Percentiles rank a stretch among this genome's conserved stretches.
Evolutionary conservation across 1,284 basidiomycete species (phyloP).

Genomic region (Melampsora medusae): DNA sequence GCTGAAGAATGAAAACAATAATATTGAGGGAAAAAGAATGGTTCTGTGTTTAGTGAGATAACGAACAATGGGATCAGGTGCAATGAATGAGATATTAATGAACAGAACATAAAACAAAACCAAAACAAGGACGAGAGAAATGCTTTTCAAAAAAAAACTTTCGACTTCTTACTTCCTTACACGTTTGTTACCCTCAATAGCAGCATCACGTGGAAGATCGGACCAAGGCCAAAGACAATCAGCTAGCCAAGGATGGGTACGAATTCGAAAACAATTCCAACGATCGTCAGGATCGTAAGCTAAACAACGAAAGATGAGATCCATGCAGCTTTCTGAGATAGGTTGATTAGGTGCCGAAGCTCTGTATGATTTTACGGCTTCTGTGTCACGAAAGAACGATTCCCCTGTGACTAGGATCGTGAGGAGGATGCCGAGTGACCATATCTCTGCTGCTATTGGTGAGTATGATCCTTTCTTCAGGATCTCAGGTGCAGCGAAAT

Average conservation of each 20-base stretch:
- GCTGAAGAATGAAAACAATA: no score
- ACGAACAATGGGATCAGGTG: no score
- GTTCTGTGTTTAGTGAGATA: no score
- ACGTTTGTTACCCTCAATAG: constrained; percentile 5
- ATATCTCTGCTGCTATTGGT: constrained; percentile 52
- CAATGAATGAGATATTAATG: no score
- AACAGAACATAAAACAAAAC: no score
- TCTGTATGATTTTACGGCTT: constrained; percentile 33
- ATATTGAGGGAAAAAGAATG: no score
- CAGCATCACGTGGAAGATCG: constrained; percentile 26
- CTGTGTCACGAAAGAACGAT: constrained; percentile 35
- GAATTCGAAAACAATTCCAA: constrained; percentile 42
- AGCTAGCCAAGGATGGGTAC: constrained; percentile 32
- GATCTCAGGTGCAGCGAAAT: constrained; percentile 52
- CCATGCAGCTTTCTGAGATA: constrained; percentile 27
- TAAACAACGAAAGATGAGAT: constrained; percentile 37
- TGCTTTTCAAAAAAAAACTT: no score
- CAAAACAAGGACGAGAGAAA: no score
- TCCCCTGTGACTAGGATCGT: constrained; percentile 50
- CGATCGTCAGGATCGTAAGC: constrained; percentile 38
- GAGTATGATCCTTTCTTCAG: constrained; percentile 51
- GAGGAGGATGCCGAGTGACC: constrained; percentile 52
- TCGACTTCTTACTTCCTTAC: constrained; percentile 10
- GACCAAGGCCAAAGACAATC: constrained; percentile 35
- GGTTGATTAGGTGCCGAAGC: constrained; percentile 15